Base-by-base conservation (phyloP, 768 basidiomycete genomes). In the Collybia nuda region DNA sequence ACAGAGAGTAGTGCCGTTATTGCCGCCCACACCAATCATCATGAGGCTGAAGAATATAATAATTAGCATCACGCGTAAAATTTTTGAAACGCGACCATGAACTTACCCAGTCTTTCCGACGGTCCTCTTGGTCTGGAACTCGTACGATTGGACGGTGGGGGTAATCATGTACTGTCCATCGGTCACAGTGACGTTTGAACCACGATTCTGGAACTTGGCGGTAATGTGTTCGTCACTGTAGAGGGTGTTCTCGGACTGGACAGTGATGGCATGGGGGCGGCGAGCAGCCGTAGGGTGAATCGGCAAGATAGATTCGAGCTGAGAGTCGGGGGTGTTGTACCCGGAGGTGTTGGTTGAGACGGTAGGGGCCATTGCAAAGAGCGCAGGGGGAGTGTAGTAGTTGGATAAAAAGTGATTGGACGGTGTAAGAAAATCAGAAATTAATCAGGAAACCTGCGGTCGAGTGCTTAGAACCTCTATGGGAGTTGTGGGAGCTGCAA, bases 11-110 rank as follows among this genome's bases (percentile, higher is more conserved):
- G 89, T 81, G 45, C 96, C 97, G 64, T 99, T 99, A 81, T 99
- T 99, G 46, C 97, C 96, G 51, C 96, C 96, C 51, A 94, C 72
- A 52, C 97, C 97, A 60, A 98, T 87, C 82, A 99, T 88, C 90
- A 99, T 88, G 56, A 99, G 79, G 48, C 96, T 98, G 24, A 53
- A 53, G 47, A 32, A 53, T 44, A 49, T 32, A 3, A 39, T 54
- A 50, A 54, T 57, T 46, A 52, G 39, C 47, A 35, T 40, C 28
- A 26, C 23, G 49, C 12, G 24, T 7, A 7, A 21, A 54, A 32
- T 14, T 36, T 40, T 5, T 17, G 45, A 9, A 37, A 49, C 9
- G 51, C 51, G 7, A 23, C 32, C 39, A 40, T 44, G 40, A 24
- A 55, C 88, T 54, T 65, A 96, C 94, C 96, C 97, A 64, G 93